Base-by-base conservation (phyloP, 2,329 filamentous ascomycete species). In the Arachnomyces sp. region DNA sequence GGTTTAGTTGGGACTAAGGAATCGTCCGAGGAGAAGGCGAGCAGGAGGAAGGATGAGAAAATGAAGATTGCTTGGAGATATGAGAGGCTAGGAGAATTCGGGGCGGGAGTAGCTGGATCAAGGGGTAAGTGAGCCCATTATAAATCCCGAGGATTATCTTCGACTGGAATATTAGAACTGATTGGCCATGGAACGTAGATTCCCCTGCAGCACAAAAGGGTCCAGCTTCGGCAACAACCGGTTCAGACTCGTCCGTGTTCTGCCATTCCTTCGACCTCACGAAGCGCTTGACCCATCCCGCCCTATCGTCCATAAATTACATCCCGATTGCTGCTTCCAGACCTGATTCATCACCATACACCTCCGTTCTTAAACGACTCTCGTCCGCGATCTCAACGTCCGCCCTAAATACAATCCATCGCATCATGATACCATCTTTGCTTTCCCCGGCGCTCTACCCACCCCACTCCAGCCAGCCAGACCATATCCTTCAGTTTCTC, bases 11-110 rank as follows among this genome's bases (percentile, higher is more conserved):
- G 71, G 47, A 64, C 70, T 37, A 60, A 69, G 28, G 65, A 71
- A 50, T 52, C 57, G 33, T 58, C 71, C 25, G 66, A 70, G 28
- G 62, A 67, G 32, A 66, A 63, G 41, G 53, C 56, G 7, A 59
- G 56, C 31, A 55, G 54, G 53, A 54, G 59, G 60, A 65, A 59
- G 49, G 71, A 73, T 11, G 84, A 90, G 47, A 89, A 82, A 63
- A 96, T 98, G 92, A 96, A 94, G 68, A 98, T 98, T 68, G 92
- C 92, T 3, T 98, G 92, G 92, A 76, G 92, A 60, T 98, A 98
- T 65, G 89, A 96, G 63, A 76, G 79, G 28, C 64, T 96, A 39
- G 83, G 84, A 12, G 82, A 83, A 49, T 81, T 80, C 51, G 79
- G 79, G 31, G 72, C 71, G 43, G 65, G 71, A 38, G 61, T 66